A percentile compares a stretch with the other conserved stretches of the same genome.
Evolutionary conservation across 1,284 basidiomycete genomes (phyloP).

Genomic region (Cutaneotrichosporon sp.): DNA sequence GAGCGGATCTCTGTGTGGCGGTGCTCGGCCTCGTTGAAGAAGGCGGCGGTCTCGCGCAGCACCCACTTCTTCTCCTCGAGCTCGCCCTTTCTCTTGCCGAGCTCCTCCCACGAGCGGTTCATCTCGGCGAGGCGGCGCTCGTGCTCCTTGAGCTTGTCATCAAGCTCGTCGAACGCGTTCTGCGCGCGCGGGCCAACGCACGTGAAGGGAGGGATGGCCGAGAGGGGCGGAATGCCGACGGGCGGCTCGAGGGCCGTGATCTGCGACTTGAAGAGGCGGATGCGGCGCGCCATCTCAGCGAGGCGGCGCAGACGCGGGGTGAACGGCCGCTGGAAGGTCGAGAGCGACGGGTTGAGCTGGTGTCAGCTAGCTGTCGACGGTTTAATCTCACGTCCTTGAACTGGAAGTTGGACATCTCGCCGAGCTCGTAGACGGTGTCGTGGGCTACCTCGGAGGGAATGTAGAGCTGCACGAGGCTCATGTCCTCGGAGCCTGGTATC

Average conservation of each 20-base stretch:
- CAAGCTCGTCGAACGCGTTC: conserved; percentile 91
- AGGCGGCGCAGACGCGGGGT: conserved; percentile 92
- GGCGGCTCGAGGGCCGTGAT: conserved; percentile 72
- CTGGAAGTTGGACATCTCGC: conserved; percentile 92
- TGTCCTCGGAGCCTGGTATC: conserved; percentile 79
- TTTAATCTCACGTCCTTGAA: conserved; percentile 83
- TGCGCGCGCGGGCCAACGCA: conserved; percentile 87
- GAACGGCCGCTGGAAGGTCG: conserved; percentile 98
- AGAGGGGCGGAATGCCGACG: conserved; percentile 76
- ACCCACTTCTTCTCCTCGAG: conserved; percentile 92
- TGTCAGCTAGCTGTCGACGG: background rate
- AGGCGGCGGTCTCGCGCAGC: conserved; percentile 90
- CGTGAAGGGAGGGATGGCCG: conserved; percentile 77
- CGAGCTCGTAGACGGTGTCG: conserved; percentile 91
- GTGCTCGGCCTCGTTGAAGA: conserved; percentile 88
- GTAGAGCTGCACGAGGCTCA: conserved; percentile 98
- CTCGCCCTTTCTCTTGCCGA: conserved; percentile 84
- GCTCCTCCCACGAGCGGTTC: conserved; percentile 89
- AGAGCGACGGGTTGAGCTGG: conserved; percentile 90
- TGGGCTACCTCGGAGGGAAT: conserved; percentile 97
- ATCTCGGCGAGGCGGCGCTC: conserved; percentile 85
- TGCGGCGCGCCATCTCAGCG: conserved; percentile 92
- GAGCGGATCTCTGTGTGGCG: conserved; percentile 76
- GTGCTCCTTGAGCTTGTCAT: conserved; percentile 82
- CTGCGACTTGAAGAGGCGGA: conserved; percentile 85